A percentile compares a stretch with the other conserved stretches of the same genome.
phyloP scores from a whole-genome alignment of 129 eudicot species.

The Lonicera japonica region DNA sequence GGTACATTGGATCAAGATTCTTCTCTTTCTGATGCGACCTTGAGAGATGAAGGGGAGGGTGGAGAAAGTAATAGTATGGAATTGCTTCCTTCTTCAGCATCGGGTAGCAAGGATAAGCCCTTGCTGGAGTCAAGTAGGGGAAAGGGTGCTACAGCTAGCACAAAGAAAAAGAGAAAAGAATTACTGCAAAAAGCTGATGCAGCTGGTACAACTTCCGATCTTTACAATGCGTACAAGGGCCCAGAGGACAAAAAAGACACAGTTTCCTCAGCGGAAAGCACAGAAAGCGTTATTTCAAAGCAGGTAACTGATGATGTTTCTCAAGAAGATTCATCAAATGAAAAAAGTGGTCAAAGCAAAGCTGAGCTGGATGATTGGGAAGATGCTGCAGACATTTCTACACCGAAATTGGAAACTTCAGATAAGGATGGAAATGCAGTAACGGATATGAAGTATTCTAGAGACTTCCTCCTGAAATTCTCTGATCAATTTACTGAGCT shows the following conservation, averaged over 20 bases:
- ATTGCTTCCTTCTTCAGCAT: slow-evolving; percentile 22
- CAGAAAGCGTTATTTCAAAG: slow-evolving; percentile 22
- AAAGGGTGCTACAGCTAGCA: slow-evolving; percentile 37
- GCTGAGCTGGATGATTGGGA: slow-evolving; percentile 97
- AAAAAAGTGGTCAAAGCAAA: slow-evolving; percentile 32
- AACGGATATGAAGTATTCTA: slow-evolving; percentile 59
- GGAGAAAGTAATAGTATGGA: slow-evolving; percentile 12
- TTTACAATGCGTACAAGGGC: slow-evolving; percentile 80
- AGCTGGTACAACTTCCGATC: slow-evolving; percentile 72
- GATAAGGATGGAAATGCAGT: slow-evolving; percentile 41
- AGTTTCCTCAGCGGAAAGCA: slow-evolving; percentile 22
- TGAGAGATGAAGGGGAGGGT: slow-evolving; percentile 33
- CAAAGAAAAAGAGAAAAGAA: slow-evolving; percentile 57
- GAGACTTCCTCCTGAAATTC: slow-evolving; percentile 91
- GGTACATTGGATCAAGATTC: slow-evolving; percentile 20
- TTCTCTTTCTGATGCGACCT: slow-evolving; percentile 18
- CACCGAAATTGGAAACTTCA: slow-evolving; percentile 50
- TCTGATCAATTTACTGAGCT: slow-evolving; percentile 55
- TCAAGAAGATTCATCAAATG: slow-evolving; percentile 24
- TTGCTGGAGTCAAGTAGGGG: slow-evolving; percentile 27
- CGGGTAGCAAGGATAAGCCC: slow-evolving; percentile 28
- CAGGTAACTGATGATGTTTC: slow-evolving; percentile 22
- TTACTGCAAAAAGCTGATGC: slow-evolving; percentile 68
- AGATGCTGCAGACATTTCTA: slow-evolving; percentile 78
- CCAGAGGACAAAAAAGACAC: slow-evolving; percentile 75